Evolutionary conservation across 169 alveolate species (phyloP), one percentile per base, ranked within the genome.

Genomic region (Perkinsus chesapeaki): DNA sequence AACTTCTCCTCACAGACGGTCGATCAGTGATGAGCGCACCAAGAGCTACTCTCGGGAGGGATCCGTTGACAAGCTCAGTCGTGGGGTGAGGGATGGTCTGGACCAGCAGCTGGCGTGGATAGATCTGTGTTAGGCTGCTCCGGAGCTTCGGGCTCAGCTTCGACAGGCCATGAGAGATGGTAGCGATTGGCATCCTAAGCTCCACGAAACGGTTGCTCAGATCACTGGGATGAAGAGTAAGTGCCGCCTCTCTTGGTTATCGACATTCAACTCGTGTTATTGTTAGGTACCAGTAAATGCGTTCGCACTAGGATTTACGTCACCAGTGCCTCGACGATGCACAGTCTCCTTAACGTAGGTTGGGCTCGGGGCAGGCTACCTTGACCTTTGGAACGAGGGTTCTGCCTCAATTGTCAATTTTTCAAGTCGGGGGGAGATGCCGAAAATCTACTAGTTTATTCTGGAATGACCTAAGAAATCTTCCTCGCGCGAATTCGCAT

Each of bases 281-380:
- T 60, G n/a, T 23, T 3, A 60, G 82, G 82, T 60, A 60, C 82
- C 82, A 60, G 82, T 16, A 60, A 60, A 34, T 60, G 82, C 27
- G 82, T 60, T 9, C 94, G 98, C 38, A 96, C 98, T 73, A 92
- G 98, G 60, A 96, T 96, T 95, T 97, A 97, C 94, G 98, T 97
- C n/a, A 96, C 98, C 23, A 96, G 98, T n/a, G 98, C 98, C 27
- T 97, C 98, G 0, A 96, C 95, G 73, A 93, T 97, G 95, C 95
- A 96, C 72, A 95, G 97, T 0, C 94, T 97, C 19, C 95, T 96
- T 91, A 97, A 96, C 93, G 95, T 97, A 60, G 92, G 96, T 47
- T n/a, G n/a, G n/a, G n/a, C n/a, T n/a, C n/a, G n/a, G n/a, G n/a
- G n/a, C n/a, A n/a, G n/a, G n/a, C n/a, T n/a, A n/a, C n/a, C n/a